These are phyloP conservation scores for Xylaria sp. DNA, from an alignment of 2,329 filamentous ascomycete species.

Conservation along the genomic window DNA sequence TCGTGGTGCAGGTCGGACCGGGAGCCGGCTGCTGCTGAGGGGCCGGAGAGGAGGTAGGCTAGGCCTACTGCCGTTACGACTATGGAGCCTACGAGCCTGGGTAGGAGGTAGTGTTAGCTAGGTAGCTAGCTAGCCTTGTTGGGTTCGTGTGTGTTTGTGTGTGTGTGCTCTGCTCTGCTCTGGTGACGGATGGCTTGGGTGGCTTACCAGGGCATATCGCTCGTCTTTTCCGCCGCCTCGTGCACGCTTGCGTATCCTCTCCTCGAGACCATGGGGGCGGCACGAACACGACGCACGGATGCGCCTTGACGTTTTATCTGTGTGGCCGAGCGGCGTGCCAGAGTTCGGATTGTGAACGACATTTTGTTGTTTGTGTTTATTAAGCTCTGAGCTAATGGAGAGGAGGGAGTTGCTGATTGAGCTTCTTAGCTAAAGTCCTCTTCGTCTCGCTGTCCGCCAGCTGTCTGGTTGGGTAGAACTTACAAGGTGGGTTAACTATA, in stretches of 20 bases:
- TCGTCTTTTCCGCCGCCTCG: slow-evolving; percentile 38
- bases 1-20: slow-evolving; percentile 20
- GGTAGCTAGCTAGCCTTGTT: too few species aligned
- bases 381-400: neutral
- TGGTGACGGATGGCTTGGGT: neutral
- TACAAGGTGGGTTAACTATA: neutral
- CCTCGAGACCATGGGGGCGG: slow-evolving; percentile 30
- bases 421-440: neutral
- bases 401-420: neutral
- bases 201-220: slow-evolving; percentile 49
- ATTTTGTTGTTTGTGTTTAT: slow-evolving; percentile 30
- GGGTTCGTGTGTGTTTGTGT: too few species aligned
- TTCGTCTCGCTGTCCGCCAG: neutral
- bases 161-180: too few species aligned
- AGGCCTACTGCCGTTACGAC: slow-evolving; percentile 40
- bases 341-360: slow-evolving; percentile 41
- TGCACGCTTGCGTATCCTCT: slow-evolving; percentile 27
- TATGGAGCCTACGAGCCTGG: slow-evolving; percentile 43
- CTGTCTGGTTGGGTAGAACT: too few species aligned
- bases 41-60: slow-evolving; percentile 38
- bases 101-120: neutral
- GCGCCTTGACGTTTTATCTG: slow-evolving; percentile 13
- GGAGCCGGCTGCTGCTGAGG: slow-evolving; percentile 21
- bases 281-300: neutral
- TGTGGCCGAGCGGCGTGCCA: slow-evolving; percentile 36